Evolutionary conservation across 768 basidiomycete species (phyloP), one percentile per base, ranked within the genome.

Genomic region (Infundibulicybe gibba): DNA sequence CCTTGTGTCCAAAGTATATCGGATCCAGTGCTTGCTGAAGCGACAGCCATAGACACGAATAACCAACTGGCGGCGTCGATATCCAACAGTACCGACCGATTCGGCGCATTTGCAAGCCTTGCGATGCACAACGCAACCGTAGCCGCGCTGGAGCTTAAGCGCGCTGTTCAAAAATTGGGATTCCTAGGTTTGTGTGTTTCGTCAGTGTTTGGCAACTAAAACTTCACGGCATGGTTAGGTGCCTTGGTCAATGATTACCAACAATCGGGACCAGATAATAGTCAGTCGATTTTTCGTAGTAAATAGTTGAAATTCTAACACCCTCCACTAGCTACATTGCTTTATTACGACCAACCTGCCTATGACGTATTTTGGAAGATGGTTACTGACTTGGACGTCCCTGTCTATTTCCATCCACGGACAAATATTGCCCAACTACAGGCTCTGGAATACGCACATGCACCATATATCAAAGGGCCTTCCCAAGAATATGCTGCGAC

Each of bases 181-280:
- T 67, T 72, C 25, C 49, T 72, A 14, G 72, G 67, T 63, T 33
- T 6, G 40, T 48, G 25, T 8, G 25, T 25, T 25, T 8, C 25
- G 46, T 32, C 38, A 11, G 6, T n/a, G 12, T 30, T n/a, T 25
- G 39, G 8, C 33, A 12, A 6, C 19, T 40, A 10, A 10, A 14
- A 12, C 38, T 12, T 17, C 8, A 43, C 16, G 25, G 1, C 33
- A 19, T 11, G 10, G 15, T 5, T 41, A 68, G 66, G 71, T 6
- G 71, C 65, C 10, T 47, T 75, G 47, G 20, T 73, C 14, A 75
- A 75, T 41, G 71, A 75, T 47, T 75, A 67, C 54, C 72, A 74
- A 40, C 67, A 73, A 49, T 67, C 70, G 2, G 71, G 71, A 8
- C 43, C 66, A 3, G 63, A 73, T 44, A 66, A 68, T 16, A 51